These are phyloP conservation scores for Allantophomopsis cytisporea DNA, from an alignment of 2,329 filamentous ascomycete genomes.

Conservation along the genomic window DNA sequence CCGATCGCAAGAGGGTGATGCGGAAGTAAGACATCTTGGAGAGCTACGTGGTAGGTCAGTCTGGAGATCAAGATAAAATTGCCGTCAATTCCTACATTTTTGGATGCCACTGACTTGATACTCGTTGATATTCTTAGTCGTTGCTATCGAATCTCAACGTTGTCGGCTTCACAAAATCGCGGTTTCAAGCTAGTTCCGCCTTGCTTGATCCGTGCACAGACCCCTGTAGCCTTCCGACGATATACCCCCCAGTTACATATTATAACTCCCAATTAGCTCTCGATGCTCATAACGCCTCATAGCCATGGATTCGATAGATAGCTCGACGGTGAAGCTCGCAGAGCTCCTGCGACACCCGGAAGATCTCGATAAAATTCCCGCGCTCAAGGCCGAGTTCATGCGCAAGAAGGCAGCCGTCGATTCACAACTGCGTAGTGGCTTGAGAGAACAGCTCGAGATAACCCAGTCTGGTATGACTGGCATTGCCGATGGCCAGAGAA, in stretches of 20 bases:
- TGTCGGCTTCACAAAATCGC: no score
- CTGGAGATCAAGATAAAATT: no score
- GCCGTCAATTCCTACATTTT: background rate
- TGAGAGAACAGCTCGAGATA: slow-evolving; percentile 86
- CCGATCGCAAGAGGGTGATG: slow-evolving; percentile 58
- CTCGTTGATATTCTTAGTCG: no score
- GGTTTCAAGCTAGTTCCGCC: no score
- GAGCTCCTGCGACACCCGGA: slow-evolving; percentile 92
- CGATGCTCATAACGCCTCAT: background rate
- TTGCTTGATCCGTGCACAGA: background rate
- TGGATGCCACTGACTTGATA: background rate
- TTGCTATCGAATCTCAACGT: no score
- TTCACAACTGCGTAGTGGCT: slow-evolving; percentile 73
- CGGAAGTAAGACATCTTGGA: slow-evolving; percentile 50
- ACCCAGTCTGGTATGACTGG: slow-evolving; percentile 88
- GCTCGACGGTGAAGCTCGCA: slow-evolving; percentile 49
- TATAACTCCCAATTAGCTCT: background rate
- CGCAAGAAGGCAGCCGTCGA: slow-evolving; percentile 91
- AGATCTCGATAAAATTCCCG: slow-evolving; percentile 89
- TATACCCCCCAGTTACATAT: background rate
- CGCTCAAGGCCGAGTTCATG: slow-evolving; percentile 80
- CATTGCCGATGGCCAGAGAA: slow-evolving; percentile 80
- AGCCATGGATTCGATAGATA: slow-evolving; percentile 17
- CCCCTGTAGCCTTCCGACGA: background rate
- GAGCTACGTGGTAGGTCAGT: background rate